Conservation (phyloP, 2,329 filamentous ascomycete species). For the Claviceps cyperi region DNA sequence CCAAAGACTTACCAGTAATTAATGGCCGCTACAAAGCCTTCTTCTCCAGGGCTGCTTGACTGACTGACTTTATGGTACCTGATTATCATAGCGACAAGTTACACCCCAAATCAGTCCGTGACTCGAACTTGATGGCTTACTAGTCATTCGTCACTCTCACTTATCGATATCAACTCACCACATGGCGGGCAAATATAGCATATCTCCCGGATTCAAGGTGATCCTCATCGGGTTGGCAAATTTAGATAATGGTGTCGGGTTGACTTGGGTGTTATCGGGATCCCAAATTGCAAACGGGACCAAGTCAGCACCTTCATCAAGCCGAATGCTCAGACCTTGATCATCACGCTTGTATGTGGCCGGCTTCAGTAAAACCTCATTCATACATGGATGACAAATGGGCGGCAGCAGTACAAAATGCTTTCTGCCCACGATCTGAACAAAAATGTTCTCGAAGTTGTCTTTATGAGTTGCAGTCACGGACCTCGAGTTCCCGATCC, state of each 20-base stretch:
- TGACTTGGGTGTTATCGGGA: constrained; percentile 40
- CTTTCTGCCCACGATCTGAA: constrained; percentile 59
- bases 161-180: constrained; percentile 37
- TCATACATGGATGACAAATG: constrained; percentile 52
- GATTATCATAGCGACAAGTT: background rate
- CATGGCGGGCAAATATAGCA: constrained; percentile 69
- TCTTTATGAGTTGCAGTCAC: constrained; percentile 66
- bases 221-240: constrained; percentile 49
- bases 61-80: constrained; percentile 74
- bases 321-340: constrained; percentile 15
- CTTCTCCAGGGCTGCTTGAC: constrained; percentile 48
- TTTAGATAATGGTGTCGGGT: constrained; percentile 42
- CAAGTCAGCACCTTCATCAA: constrained; percentile 19
- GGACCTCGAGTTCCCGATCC: constrained; percentile 61
- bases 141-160: too few species aligned
- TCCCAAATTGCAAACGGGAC: constrained; percentile 66
- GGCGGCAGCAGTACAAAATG: constrained; percentile 65
- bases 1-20: constrained; percentile 55
- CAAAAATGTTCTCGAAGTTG: constrained; percentile 76
- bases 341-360: constrained; percentile 40
- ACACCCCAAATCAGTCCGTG: background rate
- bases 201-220: constrained; percentile 57
- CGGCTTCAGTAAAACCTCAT: constrained; percentile 41
- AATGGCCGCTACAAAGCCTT: constrained; percentile 62
- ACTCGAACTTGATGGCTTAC: background rate